These are phyloP conservation scores for Lonicera japonica DNA, from an alignment of 129 eudicot species.

Conservation along the genomic window DNA sequence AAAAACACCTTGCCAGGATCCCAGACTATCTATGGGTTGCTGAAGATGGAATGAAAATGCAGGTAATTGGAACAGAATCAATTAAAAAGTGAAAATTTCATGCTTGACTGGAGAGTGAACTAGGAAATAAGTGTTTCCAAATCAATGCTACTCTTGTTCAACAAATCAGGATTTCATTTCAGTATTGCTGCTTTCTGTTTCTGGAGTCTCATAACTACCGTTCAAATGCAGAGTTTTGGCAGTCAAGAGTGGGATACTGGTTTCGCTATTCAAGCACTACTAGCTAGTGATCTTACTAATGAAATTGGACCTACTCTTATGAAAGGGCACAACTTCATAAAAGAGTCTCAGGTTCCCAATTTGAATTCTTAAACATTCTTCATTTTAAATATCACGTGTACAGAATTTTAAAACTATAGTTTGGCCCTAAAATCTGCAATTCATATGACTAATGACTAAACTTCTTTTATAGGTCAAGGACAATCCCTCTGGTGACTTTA, in stretches of 20 bases:
- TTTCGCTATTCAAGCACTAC: conserved; percentile 58
- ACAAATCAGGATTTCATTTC: background rate
- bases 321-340: conserved; percentile 67
- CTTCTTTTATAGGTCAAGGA: conserved; percentile 55
- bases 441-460: background rate
- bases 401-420: background rate
- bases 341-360: conserved; percentile 63
- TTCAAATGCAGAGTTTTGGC: conserved; percentile 62
- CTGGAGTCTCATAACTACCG: background rate
- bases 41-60: conserved; percentile 98
- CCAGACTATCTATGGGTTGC: conserved; percentile 79
- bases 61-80: conserved; percentile 24
- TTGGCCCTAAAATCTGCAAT: background rate
- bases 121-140: background rate
- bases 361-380: background rate
- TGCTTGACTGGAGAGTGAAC: background rate
- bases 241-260: conserved; percentile 76
- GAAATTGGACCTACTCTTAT: conserved; percentile 51
- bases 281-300: conserved; percentile 41
- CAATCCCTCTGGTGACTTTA: conserved; percentile 79
- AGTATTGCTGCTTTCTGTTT: background rate
- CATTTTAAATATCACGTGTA: background rate
- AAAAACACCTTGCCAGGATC: conserved; percentile 74
- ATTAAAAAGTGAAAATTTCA: no score
- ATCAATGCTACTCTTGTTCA: background rate